These are phyloP conservation scores for Sarocladium oryzae DNA, from an alignment of 2,329 filamentous ascomycete species.

Conservation along the genomic window DNA sequence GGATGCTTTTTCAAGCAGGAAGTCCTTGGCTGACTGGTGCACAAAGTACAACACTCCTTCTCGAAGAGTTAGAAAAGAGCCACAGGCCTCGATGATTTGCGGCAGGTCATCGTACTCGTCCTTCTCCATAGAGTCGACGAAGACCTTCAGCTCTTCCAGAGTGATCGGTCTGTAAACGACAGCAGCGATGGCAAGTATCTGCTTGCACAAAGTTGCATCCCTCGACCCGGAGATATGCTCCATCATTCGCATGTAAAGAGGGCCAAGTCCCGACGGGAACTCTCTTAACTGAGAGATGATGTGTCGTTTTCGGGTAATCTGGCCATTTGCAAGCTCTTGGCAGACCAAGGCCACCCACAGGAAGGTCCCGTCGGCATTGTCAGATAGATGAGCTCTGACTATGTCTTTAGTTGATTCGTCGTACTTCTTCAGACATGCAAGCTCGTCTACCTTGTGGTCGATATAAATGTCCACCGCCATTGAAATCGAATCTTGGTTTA, in stretches of 20 bases:
- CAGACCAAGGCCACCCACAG: too few relatives aligned
- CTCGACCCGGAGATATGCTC: constrained; percentile 20
- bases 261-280: constrained; percentile 25
- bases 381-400: background rate
- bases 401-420: background rate
- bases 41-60: constrained; percentile 26
- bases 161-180: constrained; percentile 26
- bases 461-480: constrained; percentile 32
- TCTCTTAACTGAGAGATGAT: constrained; percentile 14
- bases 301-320: constrained; percentile 5
- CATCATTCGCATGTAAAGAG: constrained; percentile 31
- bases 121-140: constrained; percentile 16
- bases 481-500: constrained; percentile 28
- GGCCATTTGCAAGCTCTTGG: background rate
- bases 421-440: constrained; percentile 17
- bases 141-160: constrained; percentile 21
- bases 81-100: constrained; percentile 25
- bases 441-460: constrained; percentile 21
- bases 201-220: constrained; percentile 22
- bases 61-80: constrained; percentile 30
- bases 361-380: background rate
- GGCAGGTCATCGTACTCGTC: constrained; percentile 14
- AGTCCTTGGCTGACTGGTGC: constrained; percentile 36
- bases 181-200: constrained; percentile 3
- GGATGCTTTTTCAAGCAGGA: constrained; percentile 10